Base-by-base conservation (phyloP, 1,284 basidiomycete species). In the Testicularia cyperi region DNA sequence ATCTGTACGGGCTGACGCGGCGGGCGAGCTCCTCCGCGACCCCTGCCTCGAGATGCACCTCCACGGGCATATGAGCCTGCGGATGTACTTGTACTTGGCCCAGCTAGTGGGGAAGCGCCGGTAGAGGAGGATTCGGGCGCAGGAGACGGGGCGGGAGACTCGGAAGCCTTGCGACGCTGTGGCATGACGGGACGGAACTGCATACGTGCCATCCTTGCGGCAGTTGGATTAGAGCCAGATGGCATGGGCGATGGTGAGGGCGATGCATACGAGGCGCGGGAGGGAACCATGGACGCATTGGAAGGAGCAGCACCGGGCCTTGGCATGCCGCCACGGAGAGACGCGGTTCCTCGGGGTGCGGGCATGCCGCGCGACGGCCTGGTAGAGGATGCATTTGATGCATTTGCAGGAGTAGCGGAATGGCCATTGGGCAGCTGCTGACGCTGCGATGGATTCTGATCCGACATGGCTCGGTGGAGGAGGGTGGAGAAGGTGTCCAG, bases 1-100 rank as follows among this genome's bases (percentile, higher is more conserved):
- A 96, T 81, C 86, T 72, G 65, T 4, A 91, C 88, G 53, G 42
- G 35, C 22, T 60, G 51, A 8, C 62, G 51, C 26, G 54, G 51
- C 38, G 57, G 45, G 8, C 54, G 38, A 23, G 47, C 44, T 28
- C 68, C 27, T 42, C 68, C 63, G 27, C 63, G 16, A 40, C 66
- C 42, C 46, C 72, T 33, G 62, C 53, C 31, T 37, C 58, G 23
- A 21, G 51, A 42, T 32, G 57, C 22, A 27, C 62, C 51, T 36
- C 47, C 16, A 13, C 48, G 9, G n/a, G 23, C 23, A n/a, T n/a
- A n/a, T 25, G 41, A 58, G 27, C 52, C 57, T 16, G 64, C 49
- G 4, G 25, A 30, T n/a, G n/a, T n/a, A n/a, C n/a, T n/a, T n/a
- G n/a, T n/a, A 10, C 33, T 19, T 18, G 39, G 41, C 15, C 30